Conservation (phyloP, 306 rosid species). For the Quercus dentata region DNA sequence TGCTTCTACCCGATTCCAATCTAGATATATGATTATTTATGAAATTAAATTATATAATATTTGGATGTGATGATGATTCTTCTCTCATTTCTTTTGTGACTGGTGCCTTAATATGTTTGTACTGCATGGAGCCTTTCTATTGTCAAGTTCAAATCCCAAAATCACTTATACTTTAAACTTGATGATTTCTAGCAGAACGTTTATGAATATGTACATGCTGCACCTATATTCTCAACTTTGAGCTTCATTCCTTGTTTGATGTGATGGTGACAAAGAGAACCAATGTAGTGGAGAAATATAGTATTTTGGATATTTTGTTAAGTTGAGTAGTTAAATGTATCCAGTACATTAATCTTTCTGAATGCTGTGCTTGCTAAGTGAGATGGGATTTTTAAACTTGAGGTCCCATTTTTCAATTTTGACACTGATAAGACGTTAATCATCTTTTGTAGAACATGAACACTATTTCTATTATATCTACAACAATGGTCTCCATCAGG, state of each 20-base stretch:
- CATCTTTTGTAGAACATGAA: not conserved
- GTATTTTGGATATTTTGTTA: not conserved
- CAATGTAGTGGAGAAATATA: not conserved
- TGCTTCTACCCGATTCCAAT: constrained; percentile 1
- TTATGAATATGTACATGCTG: not conserved
- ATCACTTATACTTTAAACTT: not conserved
- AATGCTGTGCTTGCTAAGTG: not conserved
- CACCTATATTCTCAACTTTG: not conserved
- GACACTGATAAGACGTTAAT: not conserved
- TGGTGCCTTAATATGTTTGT: not conserved
- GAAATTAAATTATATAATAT: not conserved
- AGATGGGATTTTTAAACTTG: not conserved
- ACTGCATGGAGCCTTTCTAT: not conserved
- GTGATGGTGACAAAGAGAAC: not conserved
- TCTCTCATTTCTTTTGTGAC: not conserved
- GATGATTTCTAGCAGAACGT: not conserved
- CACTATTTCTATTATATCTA: not conserved
- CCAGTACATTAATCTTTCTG: not conserved
- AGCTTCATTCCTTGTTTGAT: not conserved
- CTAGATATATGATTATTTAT: not conserved
- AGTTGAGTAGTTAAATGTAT: not conserved
- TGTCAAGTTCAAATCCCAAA: not conserved
- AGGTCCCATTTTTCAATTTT: not conserved
- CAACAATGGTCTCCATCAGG: not conserved
- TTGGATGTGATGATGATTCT: not conserved